These are phyloP conservation scores for Alternaria triticimaculans DNA, from an alignment of 2,329 filamentous ascomycete genomes.

Conservation along the genomic window DNA sequence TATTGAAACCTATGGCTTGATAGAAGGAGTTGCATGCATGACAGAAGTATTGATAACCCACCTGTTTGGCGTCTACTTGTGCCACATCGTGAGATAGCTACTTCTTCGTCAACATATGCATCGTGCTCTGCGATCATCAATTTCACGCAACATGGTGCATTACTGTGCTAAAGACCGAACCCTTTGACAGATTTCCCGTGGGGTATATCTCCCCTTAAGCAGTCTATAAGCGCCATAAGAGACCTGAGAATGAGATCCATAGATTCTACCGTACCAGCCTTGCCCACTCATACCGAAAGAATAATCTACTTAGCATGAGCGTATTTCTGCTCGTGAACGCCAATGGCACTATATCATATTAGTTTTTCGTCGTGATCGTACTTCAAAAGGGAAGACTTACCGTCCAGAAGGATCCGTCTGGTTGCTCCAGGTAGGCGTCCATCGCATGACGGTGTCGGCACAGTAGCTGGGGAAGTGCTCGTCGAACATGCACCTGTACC, in stretches of 20 bases:
- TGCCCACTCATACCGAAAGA: background rate
- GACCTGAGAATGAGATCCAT: slow-evolving; percentile 3
- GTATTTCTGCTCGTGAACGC: slow-evolving; percentile 46
- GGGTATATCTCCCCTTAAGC: slow-evolving; percentile 9
- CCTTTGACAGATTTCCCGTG: background rate
- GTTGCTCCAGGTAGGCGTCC: slow-evolving; percentile 97
- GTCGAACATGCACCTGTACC: slow-evolving; percentile 98
- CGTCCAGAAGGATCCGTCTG: slow-evolving; percentile 94
- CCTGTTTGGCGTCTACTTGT: background rate
- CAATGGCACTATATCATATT: slow-evolving; percentile 37
- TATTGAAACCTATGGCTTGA: background rate
- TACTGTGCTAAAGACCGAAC: background rate
- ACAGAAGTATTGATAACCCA: background rate
- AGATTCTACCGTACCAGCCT: background rate
- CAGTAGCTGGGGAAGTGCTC: slow-evolving; percentile 95
- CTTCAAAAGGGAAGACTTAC: slow-evolving; percentile 54
- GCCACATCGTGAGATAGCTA: background rate
- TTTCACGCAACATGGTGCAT: background rate
- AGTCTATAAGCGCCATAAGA: slow-evolving; percentile 9
- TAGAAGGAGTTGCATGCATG: background rate
- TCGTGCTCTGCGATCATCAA: background rate
- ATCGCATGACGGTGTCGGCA: slow-evolving; percentile 91
- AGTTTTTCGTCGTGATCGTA: slow-evolving; percentile 3
- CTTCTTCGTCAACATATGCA: background rate
- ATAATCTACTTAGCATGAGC: slow-evolving; percentile 24